A percentile compares a stretch with the other conserved stretches of the same genome.
Conservation (phyloP, 164 flowering plant genomes). For the Dillenia turbinata region DNA sequence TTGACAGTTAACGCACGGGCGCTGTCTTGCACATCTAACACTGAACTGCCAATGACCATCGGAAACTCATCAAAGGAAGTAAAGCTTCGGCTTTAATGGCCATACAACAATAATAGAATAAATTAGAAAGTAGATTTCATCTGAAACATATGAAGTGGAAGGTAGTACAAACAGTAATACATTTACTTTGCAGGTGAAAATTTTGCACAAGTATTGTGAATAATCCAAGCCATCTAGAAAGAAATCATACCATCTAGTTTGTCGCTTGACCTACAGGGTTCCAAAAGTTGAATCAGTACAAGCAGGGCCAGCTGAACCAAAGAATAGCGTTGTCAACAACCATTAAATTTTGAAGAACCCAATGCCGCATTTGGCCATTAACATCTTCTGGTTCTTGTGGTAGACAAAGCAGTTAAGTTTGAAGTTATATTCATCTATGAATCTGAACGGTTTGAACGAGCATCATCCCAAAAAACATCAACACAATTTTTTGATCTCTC, state of each 20-base stretch:
- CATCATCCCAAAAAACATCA: too few relatives aligned
- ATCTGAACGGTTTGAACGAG: too few relatives aligned
- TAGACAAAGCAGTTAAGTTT: constrained; percentile 1
- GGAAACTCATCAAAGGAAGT: constrained; percentile 15
- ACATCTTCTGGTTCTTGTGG: constrained; percentile 9
- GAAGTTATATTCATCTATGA: too few relatives aligned
- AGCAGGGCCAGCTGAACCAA: constrained; percentile 31
- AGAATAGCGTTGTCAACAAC: constrained; percentile 26
- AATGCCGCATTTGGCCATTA: constrained; percentile 3
- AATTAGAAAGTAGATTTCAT: neutral
- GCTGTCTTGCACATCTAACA: constrained; percentile 14
- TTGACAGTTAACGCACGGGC: constrained; percentile 5
- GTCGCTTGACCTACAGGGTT: constrained; percentile 18
- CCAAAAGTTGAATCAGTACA: constrained; percentile 26
- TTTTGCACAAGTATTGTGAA: too few relatives aligned
- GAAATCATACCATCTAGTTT: constrained; percentile 19
- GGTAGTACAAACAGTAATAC: neutral
- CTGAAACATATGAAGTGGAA: neutral
- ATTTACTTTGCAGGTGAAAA: neutral
- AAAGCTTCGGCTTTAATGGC: constrained; percentile 23
- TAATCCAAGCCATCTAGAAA: constrained; percentile 1
- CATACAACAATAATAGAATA: neutral
- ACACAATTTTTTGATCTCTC: too few relatives aligned
- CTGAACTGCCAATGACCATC: constrained; percentile 13
- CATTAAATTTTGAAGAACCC: constrained; percentile 14